A percentile compares a stretch with the other conserved stretches of the same genome.
These are phyloP conservation scores for Hylodesmum podocarpum DNA, from an alignment of 306 rosid species.

Conservation along the genomic window DNA sequence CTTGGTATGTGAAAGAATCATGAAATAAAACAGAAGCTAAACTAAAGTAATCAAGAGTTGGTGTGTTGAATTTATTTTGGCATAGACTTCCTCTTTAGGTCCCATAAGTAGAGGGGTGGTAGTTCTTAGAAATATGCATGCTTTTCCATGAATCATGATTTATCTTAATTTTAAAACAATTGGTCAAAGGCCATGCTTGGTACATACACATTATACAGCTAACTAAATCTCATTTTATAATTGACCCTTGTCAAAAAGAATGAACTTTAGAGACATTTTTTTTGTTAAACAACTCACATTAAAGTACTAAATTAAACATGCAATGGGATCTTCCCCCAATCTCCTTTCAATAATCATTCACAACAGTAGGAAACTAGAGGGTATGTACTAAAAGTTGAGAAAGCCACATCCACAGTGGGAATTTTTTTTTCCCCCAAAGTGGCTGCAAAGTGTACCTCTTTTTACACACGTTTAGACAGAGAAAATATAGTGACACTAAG, in stretches of 20 bases:
- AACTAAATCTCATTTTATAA: conserved; percentile 19
- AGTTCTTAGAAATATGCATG: conserved; percentile 31
- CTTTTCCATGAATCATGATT: conserved; percentile 29
- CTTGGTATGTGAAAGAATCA: conserved; percentile 35
- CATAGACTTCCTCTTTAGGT: conserved; percentile 24
- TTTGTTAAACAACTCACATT: conserved; percentile 16
- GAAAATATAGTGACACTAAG: conserved; percentile 22
- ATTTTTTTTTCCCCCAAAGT: conserved; percentile 18
- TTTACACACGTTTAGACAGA: conserved; percentile 23
- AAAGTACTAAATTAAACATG: conserved; percentile 29
- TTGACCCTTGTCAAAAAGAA: conserved; percentile 13
- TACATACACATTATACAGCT: conserved; percentile 4
- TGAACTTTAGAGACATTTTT: neutral
- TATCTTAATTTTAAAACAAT: conserved; percentile 15
- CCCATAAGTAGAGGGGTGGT: conserved; percentile 2
- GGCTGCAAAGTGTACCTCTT: conserved; percentile 36
- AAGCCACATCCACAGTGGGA: conserved; percentile 33
- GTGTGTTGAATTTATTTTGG: conserved; percentile 22
- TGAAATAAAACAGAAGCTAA: conserved; percentile 20
- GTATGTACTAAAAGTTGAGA: conserved; percentile 51
- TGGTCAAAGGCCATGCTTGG: conserved; percentile 26
- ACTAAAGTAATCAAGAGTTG: conserved; percentile 28
- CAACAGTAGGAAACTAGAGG: conserved; percentile 35
- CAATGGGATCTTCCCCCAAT: conserved; percentile 43
- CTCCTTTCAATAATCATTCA: conserved; percentile 53